Evolutionary conservation across 169 alveolate genomes (phyloP), one percentile per base, ranked within the genome.

Genomic region (Neospora caninum): DNA sequence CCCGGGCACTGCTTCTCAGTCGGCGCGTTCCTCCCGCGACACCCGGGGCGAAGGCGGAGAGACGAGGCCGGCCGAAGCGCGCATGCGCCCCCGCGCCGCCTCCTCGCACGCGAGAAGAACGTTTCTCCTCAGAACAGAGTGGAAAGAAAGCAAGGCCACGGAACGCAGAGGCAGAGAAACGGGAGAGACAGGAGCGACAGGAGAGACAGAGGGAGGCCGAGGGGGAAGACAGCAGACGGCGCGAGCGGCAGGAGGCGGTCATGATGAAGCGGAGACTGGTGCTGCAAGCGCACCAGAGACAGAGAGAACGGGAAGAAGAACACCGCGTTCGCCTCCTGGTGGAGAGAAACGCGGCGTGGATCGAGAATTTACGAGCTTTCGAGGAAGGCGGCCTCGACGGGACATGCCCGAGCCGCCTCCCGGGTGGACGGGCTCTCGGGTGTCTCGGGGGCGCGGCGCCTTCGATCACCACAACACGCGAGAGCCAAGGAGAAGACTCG

Each of bases 341-440:
- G 27, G 86, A 78, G 45, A 20, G 45, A 78, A 78, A 78, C 31
- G 86, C 86, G 39, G 45, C 18, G 39, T 78, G 86, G 86, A 16
- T 38, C 27, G 39, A 18, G 45, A 36, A 43, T 29, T n/a, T 78
- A 43, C 39, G 42, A 16, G 18, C 45, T 43, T 38, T 78, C 45
- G 86, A 78, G 45, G 86, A 78, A 9, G 86, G 42, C 86, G 86
- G 29, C 39, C 49, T 36, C 43, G 45, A 78, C 86, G 86, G 42
- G 9, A 16, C 43, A 9, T 6, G 20, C 31, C 86, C 20, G 86
- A 18, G n/a, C n/a, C 31, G 86, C 31, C n/a, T 64, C 73, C 73
- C 73, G 31, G 73, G 27, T 73, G 42, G 2, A 1, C 43, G 27
- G n/a, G 84, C 84, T 18, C 84, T 16, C 25, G 18, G 0, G 58